Base-by-base conservation (phyloP, 2,329 filamentous ascomycete species). In the Lasiodiplodia theobromae region DNA sequence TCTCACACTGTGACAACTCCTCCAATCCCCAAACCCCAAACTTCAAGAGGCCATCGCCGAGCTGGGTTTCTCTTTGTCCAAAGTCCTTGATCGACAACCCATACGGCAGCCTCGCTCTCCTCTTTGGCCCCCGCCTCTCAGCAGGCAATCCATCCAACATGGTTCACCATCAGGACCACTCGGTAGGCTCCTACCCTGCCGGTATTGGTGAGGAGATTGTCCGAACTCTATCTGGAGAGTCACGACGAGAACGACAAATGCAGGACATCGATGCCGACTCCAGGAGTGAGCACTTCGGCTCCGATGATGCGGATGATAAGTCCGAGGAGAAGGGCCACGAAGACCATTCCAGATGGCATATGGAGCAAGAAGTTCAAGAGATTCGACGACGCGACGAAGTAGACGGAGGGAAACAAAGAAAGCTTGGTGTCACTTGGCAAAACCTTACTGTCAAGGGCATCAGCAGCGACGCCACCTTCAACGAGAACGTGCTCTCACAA, bases 401-500 rank as follows among this genome's bases (percentile, higher is more conserved):
- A 47, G 67, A 68, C 10, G 67, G 67, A 8, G 47, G 34, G 16
- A 65, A 57, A 14, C 47, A n/a, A n/a, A 28, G 49, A 7, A 68
- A 64, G 38, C 60, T 68, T 5, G 67, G 67, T 7, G 67, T 68
- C 4, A 68, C 67, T 14, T 68, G 67, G 67, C 38, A 57, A 38
- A 65, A 68, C 28, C 67, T 68, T 14, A 68, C 67, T 12, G 67
- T 68, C 25, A 68, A 65, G 54, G 67, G 67, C 25, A 23, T 69
- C 10, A 60, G 53, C 28, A 54, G 54, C 25, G 68, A 69, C 14
- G 62, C 68, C 18, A 54, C 62, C 11, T 66, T 69, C 54, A 66
- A 69, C 40, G 68, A 69, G 21, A 69, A 75, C 18, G 71, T 67
- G 14, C 34, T 69, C 23, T 69, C 68, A 8, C 68, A 69, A 25